Percentiles rank a stretch among this genome's conserved stretches.
Evolutionary conservation across 2,329 filamentous ascomycete species (phyloP).

Genomic region (Aspergillus proliferans): DNA sequence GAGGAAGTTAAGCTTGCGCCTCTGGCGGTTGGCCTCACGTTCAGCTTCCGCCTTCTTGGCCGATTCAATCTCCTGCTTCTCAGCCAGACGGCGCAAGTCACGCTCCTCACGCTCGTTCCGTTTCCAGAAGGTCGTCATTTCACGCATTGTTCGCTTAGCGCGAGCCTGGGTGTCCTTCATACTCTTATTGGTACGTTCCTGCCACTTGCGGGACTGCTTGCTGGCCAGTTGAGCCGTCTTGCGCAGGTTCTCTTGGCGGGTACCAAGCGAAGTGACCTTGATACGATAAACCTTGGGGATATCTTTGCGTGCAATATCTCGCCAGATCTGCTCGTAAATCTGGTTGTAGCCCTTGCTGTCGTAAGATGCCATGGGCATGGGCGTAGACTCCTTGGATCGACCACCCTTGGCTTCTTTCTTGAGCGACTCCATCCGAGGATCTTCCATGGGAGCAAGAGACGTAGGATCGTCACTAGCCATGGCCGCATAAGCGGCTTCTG

Average conservation of each 20-base stretch:
- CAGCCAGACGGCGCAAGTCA: slow-evolving; percentile 85
- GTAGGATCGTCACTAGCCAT: slow-evolving; percentile 38
- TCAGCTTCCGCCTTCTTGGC: slow-evolving; percentile 96
- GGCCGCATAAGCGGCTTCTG: slow-evolving; percentile 80
- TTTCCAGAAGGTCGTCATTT: slow-evolving; percentile 99
- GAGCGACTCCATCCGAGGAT: slow-evolving; percentile 39
- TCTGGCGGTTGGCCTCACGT: slow-evolving; percentile 92
- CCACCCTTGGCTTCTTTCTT: slow-evolving; percentile 39
- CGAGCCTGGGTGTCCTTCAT: slow-evolving; percentile 95
- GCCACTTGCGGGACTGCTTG: slow-evolving; percentile 96
- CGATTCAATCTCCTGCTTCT: slow-evolving; percentile 92
- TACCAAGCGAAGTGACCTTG: slow-evolving; percentile 76
- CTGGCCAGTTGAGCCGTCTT: slow-evolving; percentile 96
- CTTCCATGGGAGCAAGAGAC: slow-evolving; percentile 52
- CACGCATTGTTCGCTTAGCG: slow-evolving; percentile 95
- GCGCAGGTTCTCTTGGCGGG: slow-evolving; percentile 89
- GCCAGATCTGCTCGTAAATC: slow-evolving; percentile 96
- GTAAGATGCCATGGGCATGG: slow-evolving; percentile 57
- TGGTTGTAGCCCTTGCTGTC: slow-evolving; percentile 92
- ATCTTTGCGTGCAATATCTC: slow-evolving; percentile 88
- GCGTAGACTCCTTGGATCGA: slow-evolving; percentile 38
- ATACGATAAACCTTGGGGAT: slow-evolving; percentile 87
- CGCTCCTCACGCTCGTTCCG: slow-evolving; percentile 96
- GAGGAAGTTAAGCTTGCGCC: slow-evolving; percentile 97
- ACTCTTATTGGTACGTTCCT: slow-evolving; percentile 95